phyloP scores from a whole-genome alignment of 805 yeast species.

The Saccharomycopsis sp. region DNA sequence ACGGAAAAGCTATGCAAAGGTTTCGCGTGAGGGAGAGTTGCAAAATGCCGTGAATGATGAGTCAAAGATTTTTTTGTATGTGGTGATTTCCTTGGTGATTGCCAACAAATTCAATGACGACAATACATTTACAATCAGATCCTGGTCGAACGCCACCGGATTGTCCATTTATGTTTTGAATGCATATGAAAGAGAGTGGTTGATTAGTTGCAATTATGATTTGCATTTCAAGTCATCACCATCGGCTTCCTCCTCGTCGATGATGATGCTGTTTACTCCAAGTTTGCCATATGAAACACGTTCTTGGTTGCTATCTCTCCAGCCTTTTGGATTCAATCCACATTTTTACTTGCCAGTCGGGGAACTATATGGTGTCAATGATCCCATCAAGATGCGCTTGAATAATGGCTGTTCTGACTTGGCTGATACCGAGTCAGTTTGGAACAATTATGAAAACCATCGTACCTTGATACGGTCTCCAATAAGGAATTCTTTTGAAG shows the following conservation, averaged over 20 bases:
- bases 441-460: slow-evolving; percentile 2
- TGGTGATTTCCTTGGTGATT: slow-evolving; percentile 63
- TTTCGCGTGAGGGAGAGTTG: slow-evolving; percentile 25
- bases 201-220: slow-evolving; percentile 25
- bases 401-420: slow-evolving; percentile 5
- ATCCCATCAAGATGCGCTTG: background rate
- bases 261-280: no score
- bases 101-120: slow-evolving; percentile 96
- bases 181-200: slow-evolving; percentile 62
- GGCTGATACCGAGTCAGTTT: slow-evolving; percentile 4
- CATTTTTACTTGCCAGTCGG: background rate
- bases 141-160: slow-evolving; percentile 96
- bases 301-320: slow-evolving; percentile 3
- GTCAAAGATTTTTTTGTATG: slow-evolving; percentile 40
- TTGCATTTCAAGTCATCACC: slow-evolving; percentile 19
- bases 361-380: slow-evolving; percentile 6
- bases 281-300: slow-evolving; percentile 6
- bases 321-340: slow-evolving; percentile 3
- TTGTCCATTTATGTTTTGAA: slow-evolving; percentile 54
- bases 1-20: slow-evolving; percentile 34
- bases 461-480: slow-evolving; percentile 9
- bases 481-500: background rate
- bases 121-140: slow-evolving; percentile 87
- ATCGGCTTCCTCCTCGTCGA: no score
- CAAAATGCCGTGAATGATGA: slow-evolving; percentile 29